These are phyloP conservation scores for Trichomonas gallinae DNA, from an alignment of 208 protist species.

Conservation along the genomic window DNA sequence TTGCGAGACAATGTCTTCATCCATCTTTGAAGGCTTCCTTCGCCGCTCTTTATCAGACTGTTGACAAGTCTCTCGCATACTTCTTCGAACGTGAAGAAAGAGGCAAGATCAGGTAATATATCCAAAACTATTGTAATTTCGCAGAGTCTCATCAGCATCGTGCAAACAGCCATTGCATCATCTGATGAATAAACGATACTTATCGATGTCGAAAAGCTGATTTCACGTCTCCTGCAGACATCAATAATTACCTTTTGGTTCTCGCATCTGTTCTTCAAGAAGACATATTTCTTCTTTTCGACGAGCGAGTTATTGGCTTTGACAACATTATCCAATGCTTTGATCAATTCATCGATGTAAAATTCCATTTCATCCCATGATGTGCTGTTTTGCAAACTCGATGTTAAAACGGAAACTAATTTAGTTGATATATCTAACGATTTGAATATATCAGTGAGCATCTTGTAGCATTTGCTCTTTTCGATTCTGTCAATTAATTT, in stretches of 20 bases:
- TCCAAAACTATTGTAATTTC: background rate
- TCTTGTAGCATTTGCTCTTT: background rate
- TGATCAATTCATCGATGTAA: background rate
- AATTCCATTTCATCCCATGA: background rate
- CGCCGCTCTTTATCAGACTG: background rate
- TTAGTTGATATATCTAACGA: background rate
- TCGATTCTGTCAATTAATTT: background rate
- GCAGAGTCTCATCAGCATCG: background rate
- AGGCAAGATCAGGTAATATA: background rate
- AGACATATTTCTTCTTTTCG: background rate
- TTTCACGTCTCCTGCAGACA: background rate
- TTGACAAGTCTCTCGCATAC: background rate
- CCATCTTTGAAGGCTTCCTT: background rate
- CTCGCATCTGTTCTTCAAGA: background rate
- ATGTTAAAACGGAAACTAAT: background rate
- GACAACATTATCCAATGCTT: background rate
- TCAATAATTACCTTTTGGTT: background rate
- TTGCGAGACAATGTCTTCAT: background rate
- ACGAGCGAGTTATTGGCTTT: background rate
- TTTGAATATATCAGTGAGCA: background rate
- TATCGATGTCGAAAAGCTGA: background rate
- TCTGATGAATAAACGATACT: background rate
- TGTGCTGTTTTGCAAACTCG: background rate
- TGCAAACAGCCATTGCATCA: background rate
- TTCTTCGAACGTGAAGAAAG: background rate